phyloP scores from a whole-genome alignment of 2,329 filamentous ascomycete genomes.

The Colletotrichum sp. region DNA sequence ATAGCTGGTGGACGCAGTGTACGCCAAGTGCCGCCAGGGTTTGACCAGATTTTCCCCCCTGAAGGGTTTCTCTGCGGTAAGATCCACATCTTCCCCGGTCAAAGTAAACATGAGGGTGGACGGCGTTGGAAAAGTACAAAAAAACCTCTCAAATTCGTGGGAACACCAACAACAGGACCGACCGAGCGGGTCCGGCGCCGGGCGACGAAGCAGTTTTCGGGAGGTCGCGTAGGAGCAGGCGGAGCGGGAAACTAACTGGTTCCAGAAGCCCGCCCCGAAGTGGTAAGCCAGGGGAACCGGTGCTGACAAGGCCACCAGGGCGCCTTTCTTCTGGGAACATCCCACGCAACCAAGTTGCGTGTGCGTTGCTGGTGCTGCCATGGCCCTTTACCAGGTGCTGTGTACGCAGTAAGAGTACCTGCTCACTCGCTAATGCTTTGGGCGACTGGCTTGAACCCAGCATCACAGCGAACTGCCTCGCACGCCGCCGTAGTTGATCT shows the following conservation, averaged over 20 bases:
- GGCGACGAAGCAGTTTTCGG: slow-evolving; percentile 13
- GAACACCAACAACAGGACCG: neutral
- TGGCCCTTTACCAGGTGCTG: no score
- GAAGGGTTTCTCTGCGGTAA: neutral
- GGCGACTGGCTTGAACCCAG: neutral
- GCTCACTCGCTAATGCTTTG: no score
- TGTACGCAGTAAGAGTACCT: no score
- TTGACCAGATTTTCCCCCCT: neutral
- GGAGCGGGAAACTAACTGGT: slow-evolving; percentile 13
- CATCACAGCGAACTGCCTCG: neutral
- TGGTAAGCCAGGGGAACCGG: neutral
- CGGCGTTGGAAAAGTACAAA: neutral
- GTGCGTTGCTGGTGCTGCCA: neutral
- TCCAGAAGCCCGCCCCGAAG: slow-evolving; percentile 6
- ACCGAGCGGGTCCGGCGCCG: slow-evolving; percentile 16
- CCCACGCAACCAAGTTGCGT: neutral
- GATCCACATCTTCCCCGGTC: neutral
- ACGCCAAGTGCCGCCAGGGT: neutral
- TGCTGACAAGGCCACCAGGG: neutral
- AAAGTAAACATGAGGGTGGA: neutral
- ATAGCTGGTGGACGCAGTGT: neutral
- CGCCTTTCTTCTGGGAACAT: neutral
- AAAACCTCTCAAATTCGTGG: slow-evolving; percentile 3
- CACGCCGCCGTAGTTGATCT: neutral
- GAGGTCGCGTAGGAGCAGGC: slow-evolving; percentile 1